These are phyloP conservation scores for Pestalotiopsis sp. DNA, from an alignment of 2,329 filamentous ascomycete genomes.

Conservation along the genomic window DNA sequence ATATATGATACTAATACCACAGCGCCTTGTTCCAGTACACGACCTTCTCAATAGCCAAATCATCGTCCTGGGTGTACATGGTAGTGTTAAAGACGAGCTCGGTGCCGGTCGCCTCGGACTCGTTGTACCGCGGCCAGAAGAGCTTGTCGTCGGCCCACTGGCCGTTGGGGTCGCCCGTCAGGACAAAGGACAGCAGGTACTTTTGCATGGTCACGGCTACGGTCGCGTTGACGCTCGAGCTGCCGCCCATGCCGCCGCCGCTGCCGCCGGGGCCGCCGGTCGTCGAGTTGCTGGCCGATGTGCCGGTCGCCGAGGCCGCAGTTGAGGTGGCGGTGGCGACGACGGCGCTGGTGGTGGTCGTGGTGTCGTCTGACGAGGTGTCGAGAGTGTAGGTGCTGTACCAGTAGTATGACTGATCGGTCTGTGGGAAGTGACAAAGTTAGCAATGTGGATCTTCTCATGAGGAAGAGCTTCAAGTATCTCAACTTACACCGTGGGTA, in stretches of 20 bases:
- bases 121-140: constrained; percentile 35
- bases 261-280: constrained; percentile 9
- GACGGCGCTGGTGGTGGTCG: constrained; percentile 19
- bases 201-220: constrained; percentile 33
- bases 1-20: constrained; percentile 28
- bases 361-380: constrained; percentile 17
- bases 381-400: constrained; percentile 29
- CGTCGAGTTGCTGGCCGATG: constrained; percentile 8
- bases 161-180: constrained; percentile 32
- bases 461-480: too few relatives aligned
- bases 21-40: constrained; percentile 37
- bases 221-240: constrained; percentile 26
- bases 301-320: not conserved
- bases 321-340: not conserved
- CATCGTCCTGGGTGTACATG: constrained; percentile 31
- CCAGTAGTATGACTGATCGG: constrained; percentile 39
- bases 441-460: too few relatives aligned
- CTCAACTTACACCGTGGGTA: constrained; percentile 29
- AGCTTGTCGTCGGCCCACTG: constrained; percentile 36
- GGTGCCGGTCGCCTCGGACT: constrained; percentile 18
- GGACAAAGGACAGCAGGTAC: constrained; percentile 32
- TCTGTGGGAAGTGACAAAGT: too few relatives aligned
- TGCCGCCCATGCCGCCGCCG: constrained; percentile 22
- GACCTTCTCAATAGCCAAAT: constrained; percentile 31
- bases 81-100: constrained; percentile 36